Evolutionary conservation across 2,329 filamentous ascomycete genomes (phyloP).

Genomic region (Fusarium duplospermum): DNA sequence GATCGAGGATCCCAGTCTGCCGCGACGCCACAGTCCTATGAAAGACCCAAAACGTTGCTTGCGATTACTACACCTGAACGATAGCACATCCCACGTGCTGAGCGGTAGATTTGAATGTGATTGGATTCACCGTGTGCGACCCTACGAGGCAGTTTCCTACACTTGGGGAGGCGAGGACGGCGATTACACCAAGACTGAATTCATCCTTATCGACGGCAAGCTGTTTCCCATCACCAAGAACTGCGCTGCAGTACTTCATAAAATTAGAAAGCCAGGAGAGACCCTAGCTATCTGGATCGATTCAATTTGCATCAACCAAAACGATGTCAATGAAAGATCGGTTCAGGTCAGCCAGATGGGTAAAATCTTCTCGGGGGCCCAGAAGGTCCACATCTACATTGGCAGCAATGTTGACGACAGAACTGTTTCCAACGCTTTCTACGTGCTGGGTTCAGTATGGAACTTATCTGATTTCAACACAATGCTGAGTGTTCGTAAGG

Average conservation of each 20-base stretch:
- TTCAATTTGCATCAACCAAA: neutral
- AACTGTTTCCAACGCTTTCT: neutral
- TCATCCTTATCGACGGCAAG: neutral
- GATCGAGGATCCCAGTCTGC: neutral
- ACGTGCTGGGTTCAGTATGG: neutral
- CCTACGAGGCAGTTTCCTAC: neutral
- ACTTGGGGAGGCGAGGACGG: neutral
- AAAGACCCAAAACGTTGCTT: neutral
- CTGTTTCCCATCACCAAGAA: neutral
- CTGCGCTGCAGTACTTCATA: neutral
- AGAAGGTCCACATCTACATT: neutral
- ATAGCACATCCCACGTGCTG: accelerated
- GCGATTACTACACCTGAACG: neutral
- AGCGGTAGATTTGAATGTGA: neutral
- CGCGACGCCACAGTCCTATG: neutral
- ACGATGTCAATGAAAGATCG: neutral
- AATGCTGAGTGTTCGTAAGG: neutral
- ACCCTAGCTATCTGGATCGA: neutral
- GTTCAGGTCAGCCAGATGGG: neutral
- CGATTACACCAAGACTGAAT: neutral
- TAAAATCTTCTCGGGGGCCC: neutral
- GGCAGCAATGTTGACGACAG: neutral
- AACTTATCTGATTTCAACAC: neutral
- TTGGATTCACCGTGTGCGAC: neutral
- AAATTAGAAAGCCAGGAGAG: too few species aligned